Percentiles rank a stretch among this genome's conserved stretches.
Conservation (phyloP, 2,329 filamentous ascomycete species). For the Ceratocystis eucalypticola region DNA sequence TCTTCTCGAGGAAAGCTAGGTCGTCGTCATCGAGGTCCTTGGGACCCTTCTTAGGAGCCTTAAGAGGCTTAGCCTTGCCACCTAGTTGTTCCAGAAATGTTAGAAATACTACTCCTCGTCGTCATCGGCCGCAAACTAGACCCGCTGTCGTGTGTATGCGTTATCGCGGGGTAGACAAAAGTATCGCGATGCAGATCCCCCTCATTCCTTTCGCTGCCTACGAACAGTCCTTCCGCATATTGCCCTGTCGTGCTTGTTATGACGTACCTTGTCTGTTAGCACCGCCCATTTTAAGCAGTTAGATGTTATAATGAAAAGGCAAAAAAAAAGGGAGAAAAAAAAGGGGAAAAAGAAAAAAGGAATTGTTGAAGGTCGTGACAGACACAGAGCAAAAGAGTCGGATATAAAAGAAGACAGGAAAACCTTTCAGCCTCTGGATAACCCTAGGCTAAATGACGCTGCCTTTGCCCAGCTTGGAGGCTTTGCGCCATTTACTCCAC, state of each 20-base stretch:
- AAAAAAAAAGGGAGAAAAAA: conserved; percentile 5
- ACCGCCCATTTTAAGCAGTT: conserved; percentile 44
- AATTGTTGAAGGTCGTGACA: not conserved
- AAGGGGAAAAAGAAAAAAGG: conserved; percentile 6
- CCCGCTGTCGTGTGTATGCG: not conserved
- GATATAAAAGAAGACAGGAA: conserved; percentile 3
- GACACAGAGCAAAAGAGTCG: not conserved
- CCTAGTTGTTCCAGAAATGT: conserved; percentile 33
- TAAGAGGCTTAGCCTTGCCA: conserved; percentile 73
- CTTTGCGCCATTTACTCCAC: not conserved
- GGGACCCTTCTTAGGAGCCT: conserved; percentile 73
- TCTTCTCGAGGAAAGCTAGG: conserved; percentile 67
- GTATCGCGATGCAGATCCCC: not conserved
- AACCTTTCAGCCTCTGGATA: conserved; percentile 8
- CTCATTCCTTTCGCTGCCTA: not conserved
- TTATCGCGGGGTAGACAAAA: not conserved
- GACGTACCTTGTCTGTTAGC: conserved; percentile 49
- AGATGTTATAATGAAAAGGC: conserved; percentile 12
- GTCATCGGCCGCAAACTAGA: not conserved
- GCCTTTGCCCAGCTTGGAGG: not conserved
- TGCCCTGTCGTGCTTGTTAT: not conserved
- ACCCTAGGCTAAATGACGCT: conserved; percentile 6
- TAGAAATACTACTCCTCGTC: not conserved
- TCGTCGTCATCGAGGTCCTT: conserved; percentile 83
- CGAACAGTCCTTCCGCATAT: not conserved